Percentiles rank a stretch among this genome's conserved stretches.
phyloP scores from a whole-genome alignment of 2,329 filamentous ascomycete genomes.

The Fusarium longipes region DNA sequence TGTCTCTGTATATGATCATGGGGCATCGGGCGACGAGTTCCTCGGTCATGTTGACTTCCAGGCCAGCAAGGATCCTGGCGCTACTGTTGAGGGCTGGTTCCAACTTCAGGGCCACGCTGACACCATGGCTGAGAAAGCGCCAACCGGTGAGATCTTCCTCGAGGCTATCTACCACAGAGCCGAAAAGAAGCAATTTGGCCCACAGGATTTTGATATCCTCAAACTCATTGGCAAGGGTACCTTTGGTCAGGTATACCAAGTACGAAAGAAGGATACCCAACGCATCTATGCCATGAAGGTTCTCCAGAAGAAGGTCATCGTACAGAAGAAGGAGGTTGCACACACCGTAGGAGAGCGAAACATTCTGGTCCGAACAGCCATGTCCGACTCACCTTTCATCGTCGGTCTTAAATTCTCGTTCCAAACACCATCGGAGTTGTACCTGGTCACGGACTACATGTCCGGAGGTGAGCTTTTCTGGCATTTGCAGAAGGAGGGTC shows the following conservation, averaged over 20 bases:
- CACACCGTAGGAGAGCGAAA: conserved; percentile 98
- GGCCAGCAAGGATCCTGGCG: conserved; percentile 72
- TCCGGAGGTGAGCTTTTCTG: conserved; percentile 98
- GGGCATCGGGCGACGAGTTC: conserved; percentile 85
- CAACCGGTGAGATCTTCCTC: conserved; percentile 89
- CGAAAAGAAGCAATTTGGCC: conserved; percentile 91
- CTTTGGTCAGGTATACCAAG: conserved; percentile 98
- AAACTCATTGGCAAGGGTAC: conserved; percentile 98
- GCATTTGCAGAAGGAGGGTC: conserved; percentile 97
- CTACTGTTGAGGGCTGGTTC: conserved; percentile 86
- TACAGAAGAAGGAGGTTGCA: conserved; percentile 99
- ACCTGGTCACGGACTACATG: conserved; percentile 99
- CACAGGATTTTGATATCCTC: conserved; percentile 94
- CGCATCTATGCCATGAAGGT: conserved; percentile 99
- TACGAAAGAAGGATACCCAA: conserved; percentile 94
- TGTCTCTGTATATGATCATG: conserved; percentile 90
- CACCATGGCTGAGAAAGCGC: conserved; percentile 75
- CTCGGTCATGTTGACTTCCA: conserved; percentile 89
- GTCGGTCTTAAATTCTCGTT: conserved; percentile 99
- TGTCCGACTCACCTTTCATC: conserved; percentile 95
- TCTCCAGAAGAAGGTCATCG: conserved; percentile 98
- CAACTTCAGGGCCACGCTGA: conserved; percentile 80
- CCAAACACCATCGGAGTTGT: conserved; percentile 95
- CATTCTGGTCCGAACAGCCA: conserved; percentile 95
- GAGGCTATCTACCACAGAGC: conserved; percentile 87